Evolutionary conservation across 192 early-diverging fungal species (phyloP).

Genomic region (Rhizophagus clarus): DNA sequence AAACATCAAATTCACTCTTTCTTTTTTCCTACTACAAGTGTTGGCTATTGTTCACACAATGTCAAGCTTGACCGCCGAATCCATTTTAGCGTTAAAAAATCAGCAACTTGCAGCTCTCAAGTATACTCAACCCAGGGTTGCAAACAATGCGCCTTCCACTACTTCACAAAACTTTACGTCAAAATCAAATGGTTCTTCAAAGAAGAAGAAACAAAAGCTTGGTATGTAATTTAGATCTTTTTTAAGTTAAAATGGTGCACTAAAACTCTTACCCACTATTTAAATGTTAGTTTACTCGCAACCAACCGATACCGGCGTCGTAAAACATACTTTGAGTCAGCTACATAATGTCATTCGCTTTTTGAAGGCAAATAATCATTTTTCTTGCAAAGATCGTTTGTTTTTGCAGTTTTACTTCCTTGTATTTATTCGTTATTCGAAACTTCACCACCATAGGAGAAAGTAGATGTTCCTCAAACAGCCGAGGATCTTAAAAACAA

Average conservation of each 20-base stretch:
- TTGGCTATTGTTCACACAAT: background rate
- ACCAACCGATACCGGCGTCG: slow-evolving; percentile 56
- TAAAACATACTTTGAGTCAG: slow-evolving; percentile 55
- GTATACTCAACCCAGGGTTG: background rate
- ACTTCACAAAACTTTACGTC: background rate
- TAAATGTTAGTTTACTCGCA: slow-evolving; percentile 50
- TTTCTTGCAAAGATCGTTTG: too few relatives aligned
- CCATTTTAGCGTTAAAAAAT: background rate
- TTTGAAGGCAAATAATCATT: slow-evolving; percentile 45
- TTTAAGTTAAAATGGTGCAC: background rate
- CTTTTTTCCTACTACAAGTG: background rate
- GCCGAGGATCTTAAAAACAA: slow-evolving; percentile 57
- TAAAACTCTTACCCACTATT: background rate
- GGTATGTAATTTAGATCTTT: background rate
- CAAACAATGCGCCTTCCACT: background rate
- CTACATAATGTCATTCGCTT: slow-evolving; percentile 59
- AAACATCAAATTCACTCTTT: background rate
- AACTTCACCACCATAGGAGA: slow-evolving; percentile 28
- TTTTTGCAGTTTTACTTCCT: background rate
- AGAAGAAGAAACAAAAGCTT: background rate
- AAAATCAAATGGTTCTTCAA: background rate
- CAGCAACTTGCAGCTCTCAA: background rate
- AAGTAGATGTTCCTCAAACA: slow-evolving; percentile 62
- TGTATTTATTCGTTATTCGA: background rate
- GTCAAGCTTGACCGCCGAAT: background rate